Evolutionary conservation across 176 grass and related monocot species (phyloP).

Genomic region (sorghum (Sorghum bicolor)): DNA sequence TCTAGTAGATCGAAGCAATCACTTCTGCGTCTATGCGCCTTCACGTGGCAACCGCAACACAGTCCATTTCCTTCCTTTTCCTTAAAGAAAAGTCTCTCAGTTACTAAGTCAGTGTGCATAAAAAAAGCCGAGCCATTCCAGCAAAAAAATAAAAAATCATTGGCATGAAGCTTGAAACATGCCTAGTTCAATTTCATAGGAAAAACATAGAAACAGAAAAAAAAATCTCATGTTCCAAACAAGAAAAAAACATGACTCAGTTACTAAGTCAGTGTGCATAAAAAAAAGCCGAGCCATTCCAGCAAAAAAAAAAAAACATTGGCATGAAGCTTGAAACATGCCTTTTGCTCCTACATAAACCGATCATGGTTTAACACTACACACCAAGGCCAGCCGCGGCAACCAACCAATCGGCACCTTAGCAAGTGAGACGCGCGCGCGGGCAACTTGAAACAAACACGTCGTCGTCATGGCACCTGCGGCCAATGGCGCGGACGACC

Average conservation of each 20-base stretch:
- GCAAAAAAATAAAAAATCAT: not conserved
- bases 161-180: not conserved
- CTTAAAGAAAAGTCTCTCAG: not conserved
- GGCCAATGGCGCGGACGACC: conserved; percentile 36
- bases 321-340: not conserved
- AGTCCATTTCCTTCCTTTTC: no score
- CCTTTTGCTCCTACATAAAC: conserved; percentile 21
- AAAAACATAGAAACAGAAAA: no score
- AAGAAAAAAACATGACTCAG: no score
- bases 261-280: not conserved
- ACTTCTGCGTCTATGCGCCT: no score
- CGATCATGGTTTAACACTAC: not conserved
- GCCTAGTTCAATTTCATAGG: no score
- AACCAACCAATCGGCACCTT: not conserved
- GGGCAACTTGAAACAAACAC: not conserved
- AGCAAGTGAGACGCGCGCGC: not conserved
- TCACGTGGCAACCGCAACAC: not conserved
- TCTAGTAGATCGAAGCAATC: no score
- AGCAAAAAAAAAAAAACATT: not conserved
- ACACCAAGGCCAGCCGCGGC: not conserved
- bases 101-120: not conserved
- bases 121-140: not conserved
- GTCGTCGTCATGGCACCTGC: conserved; percentile 16
- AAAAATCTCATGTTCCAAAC: no score
- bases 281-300: not conserved